Base-by-base conservation (phyloP, 1,284 basidiomycete species). In the Ustilago bromivora region DNA sequence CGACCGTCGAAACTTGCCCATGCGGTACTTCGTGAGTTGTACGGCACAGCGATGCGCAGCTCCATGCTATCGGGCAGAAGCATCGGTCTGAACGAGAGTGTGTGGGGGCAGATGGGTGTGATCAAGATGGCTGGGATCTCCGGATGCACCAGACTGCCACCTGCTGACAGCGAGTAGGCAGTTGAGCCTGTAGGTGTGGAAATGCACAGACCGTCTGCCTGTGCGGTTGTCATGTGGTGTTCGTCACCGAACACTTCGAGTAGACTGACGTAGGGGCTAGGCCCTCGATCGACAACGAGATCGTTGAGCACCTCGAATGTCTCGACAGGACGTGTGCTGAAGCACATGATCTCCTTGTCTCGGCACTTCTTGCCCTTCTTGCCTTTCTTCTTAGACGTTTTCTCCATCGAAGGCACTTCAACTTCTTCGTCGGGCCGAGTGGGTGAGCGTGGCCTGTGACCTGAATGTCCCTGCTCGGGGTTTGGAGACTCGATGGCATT, bases 1-100 rank as follows among this genome's bases (percentile, higher is more conserved):
- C 97, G 91, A 15, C 97, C 97, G 84, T 99, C 97, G 84, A 99
- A 99, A 43, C 94, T 96, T 11, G 95, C 97, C 97, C 97, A 99
- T 4, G 97, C 97, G 0, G 96, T 99, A 84, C 94, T 96, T 47
- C 97, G 89, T 31, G 96, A 98, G 87, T 98, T 98, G 89, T 95
- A 99, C 0, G 97, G 97, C 17, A 99, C 97, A 79, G 96, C 98
- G 47, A 99, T 95, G 15, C 97, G 92, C 57, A 99, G 89, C 85
- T 99, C 97, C 94, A 99, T 98, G 84, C 93, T 96, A 86, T 99
- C 97, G 0, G 97, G 97, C 19, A 99, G 89, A 10, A 86, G 80
- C 96, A 99, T 98, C 0, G 97, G 97, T 52, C 97, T 91, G 90
- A 99, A 99, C 4, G 95, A 98, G 9, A 99, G 90, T 0, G 97